Conservation (phyloP, 2,329 filamentous ascomycete genomes). For the Verticillium longisporum region DNA sequence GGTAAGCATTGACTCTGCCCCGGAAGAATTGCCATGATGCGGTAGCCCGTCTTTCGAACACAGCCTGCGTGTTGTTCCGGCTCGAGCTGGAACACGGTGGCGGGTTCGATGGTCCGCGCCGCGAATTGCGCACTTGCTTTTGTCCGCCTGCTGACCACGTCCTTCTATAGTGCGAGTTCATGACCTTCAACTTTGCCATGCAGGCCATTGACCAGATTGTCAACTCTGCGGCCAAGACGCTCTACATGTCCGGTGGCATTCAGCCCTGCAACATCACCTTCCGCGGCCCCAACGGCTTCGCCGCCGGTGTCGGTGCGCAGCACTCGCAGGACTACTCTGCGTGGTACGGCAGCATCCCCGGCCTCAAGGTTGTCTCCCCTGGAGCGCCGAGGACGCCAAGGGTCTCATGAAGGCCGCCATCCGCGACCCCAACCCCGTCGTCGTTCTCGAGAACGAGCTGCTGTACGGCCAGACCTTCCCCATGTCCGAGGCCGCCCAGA, state of each 20-base stretch:
- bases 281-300: slow-evolving; percentile 98
- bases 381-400: slow-evolving; percentile 97
- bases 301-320: slow-evolving; percentile 89
- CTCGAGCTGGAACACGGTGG: neutral
- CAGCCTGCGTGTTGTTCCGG: neutral
- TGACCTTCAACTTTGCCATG: slow-evolving; percentile 99
- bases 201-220: slow-evolving; percentile 99
- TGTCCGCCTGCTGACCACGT: neutral
- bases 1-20: slow-evolving; percentile 47
- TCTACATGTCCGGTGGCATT: slow-evolving; percentile 99
- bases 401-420: slow-evolving; percentile 96
- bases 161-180: slow-evolving; percentile 79
- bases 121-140: slow-evolving; percentile 3
- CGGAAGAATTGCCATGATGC: neutral
- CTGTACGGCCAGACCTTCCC: slow-evolving; percentile 94
- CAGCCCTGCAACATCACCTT: slow-evolving; percentile 99
- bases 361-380: slow-evolving; percentile 92
- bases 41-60: neutral
- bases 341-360: slow-evolving; percentile 98
- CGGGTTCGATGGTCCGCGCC: neutral
- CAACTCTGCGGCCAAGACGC: slow-evolving; percentile 98
- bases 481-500: slow-evolving; percentile 95
- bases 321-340: slow-evolving; percentile 98
- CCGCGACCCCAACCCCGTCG: slow-evolving; percentile 94
- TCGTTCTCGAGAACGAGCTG: slow-evolving; percentile 80